Evolutionary conservation across 2,329 filamentous ascomycete genomes (phyloP), one percentile per base, ranked within the genome.

Genomic region (Leptographium wingfieldii): DNA sequence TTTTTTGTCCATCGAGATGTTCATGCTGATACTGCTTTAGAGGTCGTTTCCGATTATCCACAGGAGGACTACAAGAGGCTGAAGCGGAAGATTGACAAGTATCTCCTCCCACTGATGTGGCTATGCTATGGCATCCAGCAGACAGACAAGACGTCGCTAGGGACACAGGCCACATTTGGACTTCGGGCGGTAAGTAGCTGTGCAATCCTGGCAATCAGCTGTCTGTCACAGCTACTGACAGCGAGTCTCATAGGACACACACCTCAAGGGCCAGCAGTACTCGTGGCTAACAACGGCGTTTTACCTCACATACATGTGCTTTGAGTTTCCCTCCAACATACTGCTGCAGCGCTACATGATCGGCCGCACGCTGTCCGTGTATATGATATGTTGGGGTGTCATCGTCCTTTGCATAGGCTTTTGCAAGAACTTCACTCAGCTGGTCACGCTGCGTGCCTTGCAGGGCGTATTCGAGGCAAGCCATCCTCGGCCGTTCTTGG

Each of bases 121-220:
- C 66, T 73, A 9, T 77, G 75, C 63, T 78, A 77, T 61, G 76
- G 76, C 43, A 74, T 78, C 56, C 77, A 79, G 62, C 76, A 78
- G 63, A 73, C 71, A 0, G 75, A 78, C 66, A 78, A 78, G 65
- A 77, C 74, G 1, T 71, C 73, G 0, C 67, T 74, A 19, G 68
- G 72, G 25, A 71, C 67, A 0, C 73, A 74, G 56, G 73, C 73
- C 19, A 73, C 68, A 0, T 73, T 74, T 55, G 73, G 73, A 6
- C 66, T 74, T 4, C 61, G 68, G 46, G 65, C 69, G 49, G 56
- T 58, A 27, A 19, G 56, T 25, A 31, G 40, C 3, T 19, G 38
- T 51, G 43, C 43, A n/a, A 19, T 19, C 43, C 43, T 16, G 16
- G 16, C 16, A 6, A 19, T 7, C 16, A 9, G 43, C 4, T 51